phyloP scores from a whole-genome alignment of 768 basidiomycete species.

The Mycena belliarum region DNA sequence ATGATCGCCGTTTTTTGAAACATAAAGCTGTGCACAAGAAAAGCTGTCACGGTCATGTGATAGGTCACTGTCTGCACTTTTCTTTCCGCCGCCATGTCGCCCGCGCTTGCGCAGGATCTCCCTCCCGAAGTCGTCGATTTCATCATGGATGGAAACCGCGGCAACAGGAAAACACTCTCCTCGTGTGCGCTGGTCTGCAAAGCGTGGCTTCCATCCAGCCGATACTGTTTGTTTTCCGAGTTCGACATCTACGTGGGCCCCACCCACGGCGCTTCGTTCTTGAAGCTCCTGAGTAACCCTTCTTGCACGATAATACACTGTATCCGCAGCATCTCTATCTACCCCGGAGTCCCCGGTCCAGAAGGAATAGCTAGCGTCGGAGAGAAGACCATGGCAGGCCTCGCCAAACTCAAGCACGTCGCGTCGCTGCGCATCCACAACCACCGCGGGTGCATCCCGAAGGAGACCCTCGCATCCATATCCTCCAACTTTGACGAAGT shows the following conservation, averaged over 20 bases:
- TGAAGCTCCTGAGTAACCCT: slow-evolving; percentile 3
- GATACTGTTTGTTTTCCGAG: slow-evolving; percentile 9
- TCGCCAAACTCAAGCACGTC: slow-evolving; percentile 1
- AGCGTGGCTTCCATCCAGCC: slow-evolving; percentile 4
- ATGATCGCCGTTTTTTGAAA: too few species aligned
- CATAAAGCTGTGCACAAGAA: too few species aligned
- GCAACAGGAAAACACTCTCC: background rate
- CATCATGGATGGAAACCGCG: background rate
- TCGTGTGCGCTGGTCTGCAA: slow-evolving; percentile 6
- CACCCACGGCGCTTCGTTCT: background rate
- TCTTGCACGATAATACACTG: slow-evolving; percentile 7
- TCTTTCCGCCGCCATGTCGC: too few species aligned
- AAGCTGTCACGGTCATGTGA: too few species aligned
- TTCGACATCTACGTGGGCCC: slow-evolving; percentile 7
- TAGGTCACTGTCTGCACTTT: too few species aligned
- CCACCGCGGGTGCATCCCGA: background rate
- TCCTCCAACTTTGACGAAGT: slow-evolving; percentile 1
- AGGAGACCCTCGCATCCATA: background rate
- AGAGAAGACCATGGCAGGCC: background rate
- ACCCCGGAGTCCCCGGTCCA: background rate
- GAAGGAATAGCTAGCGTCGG: background rate
- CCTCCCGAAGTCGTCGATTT: background rate
- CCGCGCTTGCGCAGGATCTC: background rate
- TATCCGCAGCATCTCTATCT: slow-evolving; percentile 3
- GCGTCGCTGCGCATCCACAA: background rate